phyloP scores from a whole-genome alignment of 176 grass and related monocot species.

The Lolium rigidum region DNA sequence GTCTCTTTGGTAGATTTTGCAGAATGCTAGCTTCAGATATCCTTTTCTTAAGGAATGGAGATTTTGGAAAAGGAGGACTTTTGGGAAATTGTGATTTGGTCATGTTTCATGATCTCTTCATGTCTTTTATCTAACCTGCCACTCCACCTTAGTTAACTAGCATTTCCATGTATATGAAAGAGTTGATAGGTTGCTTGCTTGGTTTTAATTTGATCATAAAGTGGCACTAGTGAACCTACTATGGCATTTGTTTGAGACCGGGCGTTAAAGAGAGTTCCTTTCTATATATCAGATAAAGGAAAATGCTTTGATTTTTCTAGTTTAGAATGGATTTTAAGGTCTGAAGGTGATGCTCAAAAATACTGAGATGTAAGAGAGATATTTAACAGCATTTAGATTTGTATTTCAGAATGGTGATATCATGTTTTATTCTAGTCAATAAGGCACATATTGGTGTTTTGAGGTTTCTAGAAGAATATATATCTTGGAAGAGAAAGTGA shows the following conservation, averaged over 20 bases:
- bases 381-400: no score
- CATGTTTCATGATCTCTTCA: background rate
- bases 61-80: background rate
- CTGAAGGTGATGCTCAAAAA: background rate
- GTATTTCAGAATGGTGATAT: no score
- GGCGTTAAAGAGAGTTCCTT: no score
- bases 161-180: conserved; percentile 10
- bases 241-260: conserved; percentile 23
- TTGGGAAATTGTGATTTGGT: background rate
- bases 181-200: background rate
- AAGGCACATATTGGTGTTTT: no score
- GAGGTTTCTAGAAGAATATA: no score
- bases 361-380: no score
- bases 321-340: background rate
- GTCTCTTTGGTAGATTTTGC: conserved; percentile 41
- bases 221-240: conserved; percentile 26
- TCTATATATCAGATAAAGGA: background rate
- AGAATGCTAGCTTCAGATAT: no score
- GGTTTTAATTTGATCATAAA: conserved; percentile 21
- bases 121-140: background rate
- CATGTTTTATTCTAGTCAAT: no score
- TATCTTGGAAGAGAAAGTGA: no score
- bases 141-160: background rate
- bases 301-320: background rate
- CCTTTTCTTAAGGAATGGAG: no score